These are phyloP conservation scores for Hypoxylon sp. DNA, from an alignment of 2,329 filamentous ascomycete species.

Conservation along the genomic window DNA sequence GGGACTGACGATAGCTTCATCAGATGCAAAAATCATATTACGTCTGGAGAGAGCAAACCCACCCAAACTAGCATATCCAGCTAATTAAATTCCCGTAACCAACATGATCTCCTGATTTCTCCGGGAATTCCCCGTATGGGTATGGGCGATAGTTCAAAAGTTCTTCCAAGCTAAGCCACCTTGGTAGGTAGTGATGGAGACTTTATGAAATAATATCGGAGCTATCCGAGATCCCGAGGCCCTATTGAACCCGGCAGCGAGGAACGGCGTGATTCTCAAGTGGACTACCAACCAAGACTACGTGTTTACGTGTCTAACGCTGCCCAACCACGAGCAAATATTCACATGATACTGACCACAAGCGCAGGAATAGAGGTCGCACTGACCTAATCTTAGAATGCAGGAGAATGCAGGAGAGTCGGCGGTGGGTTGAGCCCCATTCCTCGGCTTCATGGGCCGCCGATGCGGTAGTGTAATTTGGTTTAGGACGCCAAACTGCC, in stretches of 20 bases:
- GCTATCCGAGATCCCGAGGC: conserved; percentile 28
- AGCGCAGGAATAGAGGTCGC: conserved; percentile 22
- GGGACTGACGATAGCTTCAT: conserved; percentile 1
- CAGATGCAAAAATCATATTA: conserved; percentile 12
- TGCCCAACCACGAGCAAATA: conserved; percentile 19
- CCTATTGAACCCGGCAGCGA: conserved; percentile 27
- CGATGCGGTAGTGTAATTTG: conserved; percentile 36
- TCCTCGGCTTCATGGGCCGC: conserved; percentile 38
- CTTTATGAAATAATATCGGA: conserved; percentile 18
- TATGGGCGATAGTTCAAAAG: conserved; percentile 10
- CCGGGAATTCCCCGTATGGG: conserved; percentile 19
- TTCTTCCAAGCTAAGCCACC: conserved; percentile 16
- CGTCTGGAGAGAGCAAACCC: conserved; percentile 11
- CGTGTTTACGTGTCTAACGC: conserved; percentile 13
- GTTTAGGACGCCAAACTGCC: conserved; percentile 34
- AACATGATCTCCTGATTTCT: conserved; percentile 10
- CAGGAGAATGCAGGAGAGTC: conserved; percentile 9
- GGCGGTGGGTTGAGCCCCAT: conserved; percentile 13
- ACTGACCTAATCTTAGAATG: conserved; percentile 26
- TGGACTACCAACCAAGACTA: conserved; percentile 11
- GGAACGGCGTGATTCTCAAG: conserved; percentile 26
- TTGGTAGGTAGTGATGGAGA: neutral
- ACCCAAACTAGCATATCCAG: neutral
- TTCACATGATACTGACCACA: conserved; percentile 31
- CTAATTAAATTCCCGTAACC: neutral